phyloP scores from a whole-genome alignment of 2,329 filamentous ascomycete species.

The Ilyonectria sp. region DNA sequence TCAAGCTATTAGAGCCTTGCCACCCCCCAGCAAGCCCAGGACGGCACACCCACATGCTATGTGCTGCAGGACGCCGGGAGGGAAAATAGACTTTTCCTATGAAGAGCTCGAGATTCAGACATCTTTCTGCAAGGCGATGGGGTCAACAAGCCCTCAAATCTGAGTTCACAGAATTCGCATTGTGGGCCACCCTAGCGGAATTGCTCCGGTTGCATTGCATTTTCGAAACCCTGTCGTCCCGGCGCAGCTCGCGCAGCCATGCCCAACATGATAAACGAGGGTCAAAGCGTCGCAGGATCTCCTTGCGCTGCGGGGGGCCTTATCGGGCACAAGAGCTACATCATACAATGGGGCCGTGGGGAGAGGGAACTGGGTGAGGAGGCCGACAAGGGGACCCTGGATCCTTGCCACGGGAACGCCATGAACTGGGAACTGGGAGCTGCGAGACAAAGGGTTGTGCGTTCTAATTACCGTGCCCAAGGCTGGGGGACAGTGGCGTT shows the following conservation, averaged over 20 bases:
- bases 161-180: constrained; percentile 1
- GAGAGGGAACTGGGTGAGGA: constrained; percentile 15
- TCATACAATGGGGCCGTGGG: constrained; percentile 12
- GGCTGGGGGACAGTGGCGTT: constrained; percentile 42
- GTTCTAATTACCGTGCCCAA: constrained; percentile 24
- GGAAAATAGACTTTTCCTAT: constrained; percentile 30
- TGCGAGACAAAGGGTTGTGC: not conserved
- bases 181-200: not conserved
- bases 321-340: not conserved
- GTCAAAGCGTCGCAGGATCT: not conserved
- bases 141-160: not conserved
- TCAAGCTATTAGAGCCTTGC: constrained; percentile 15
- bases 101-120: constrained; percentile 34
- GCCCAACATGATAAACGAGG: not conserved
- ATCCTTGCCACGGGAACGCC: too few relatives aligned
- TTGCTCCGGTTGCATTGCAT: constrained; percentile 9
- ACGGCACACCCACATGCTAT: constrained; percentile 8
- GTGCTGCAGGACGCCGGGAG: too few relatives aligned
- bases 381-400: not conserved
- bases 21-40: constrained; percentile 27
- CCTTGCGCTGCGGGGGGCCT: constrained; percentile 1
- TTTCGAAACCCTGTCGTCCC: not conserved
- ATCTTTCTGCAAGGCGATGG: constrained; percentile 15
- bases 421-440: too few relatives aligned
- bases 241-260: not conserved